Evolutionary conservation across 306 rosid genomes (phyloP).

Genomic region (Inga laurina): DNA sequence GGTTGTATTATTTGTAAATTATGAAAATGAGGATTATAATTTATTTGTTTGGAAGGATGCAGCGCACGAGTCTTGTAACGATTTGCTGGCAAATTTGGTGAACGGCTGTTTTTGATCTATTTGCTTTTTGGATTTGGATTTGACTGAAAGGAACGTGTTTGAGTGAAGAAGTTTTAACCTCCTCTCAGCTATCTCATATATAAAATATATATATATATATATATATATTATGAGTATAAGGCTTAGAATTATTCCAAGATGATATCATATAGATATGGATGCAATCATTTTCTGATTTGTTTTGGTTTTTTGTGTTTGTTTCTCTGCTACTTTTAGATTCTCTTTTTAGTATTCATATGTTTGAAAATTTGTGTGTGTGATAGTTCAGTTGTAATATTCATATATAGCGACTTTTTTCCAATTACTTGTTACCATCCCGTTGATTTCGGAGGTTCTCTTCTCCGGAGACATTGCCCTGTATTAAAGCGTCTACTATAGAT

Average conservation of each 20-base stretch:
- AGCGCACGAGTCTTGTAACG: slow-evolving; percentile 28
- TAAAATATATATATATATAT: neutral
- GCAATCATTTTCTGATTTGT: neutral
- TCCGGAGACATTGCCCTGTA: neutral
- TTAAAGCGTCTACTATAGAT: neutral
- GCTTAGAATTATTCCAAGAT: slow-evolving; percentile 8
- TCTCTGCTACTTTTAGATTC: neutral
- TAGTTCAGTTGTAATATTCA: neutral
- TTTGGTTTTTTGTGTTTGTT: slow-evolving; percentile 2
- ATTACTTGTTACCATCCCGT: neutral
- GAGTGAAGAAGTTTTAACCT: slow-evolving; percentile 10
- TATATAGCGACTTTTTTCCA: neutral
- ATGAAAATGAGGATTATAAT: neutral
- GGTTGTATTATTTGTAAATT: neutral
- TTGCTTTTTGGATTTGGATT: neutral
- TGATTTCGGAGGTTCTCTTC: neutral
- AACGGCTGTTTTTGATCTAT: neutral
- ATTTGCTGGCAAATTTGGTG: slow-evolving; percentile 26
- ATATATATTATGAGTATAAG: neutral
- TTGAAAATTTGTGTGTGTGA: neutral
- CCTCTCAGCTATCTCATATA: neutral
- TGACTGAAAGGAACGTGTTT: slow-evolving; percentile 22
- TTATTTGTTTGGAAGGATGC: slow-evolving; percentile 8
- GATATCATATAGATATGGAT: neutral
- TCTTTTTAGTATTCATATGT: neutral